phyloP scores from a whole-genome alignment of 2,329 filamentous ascomycete species.

The Chaetomium olivaceum region DNA sequence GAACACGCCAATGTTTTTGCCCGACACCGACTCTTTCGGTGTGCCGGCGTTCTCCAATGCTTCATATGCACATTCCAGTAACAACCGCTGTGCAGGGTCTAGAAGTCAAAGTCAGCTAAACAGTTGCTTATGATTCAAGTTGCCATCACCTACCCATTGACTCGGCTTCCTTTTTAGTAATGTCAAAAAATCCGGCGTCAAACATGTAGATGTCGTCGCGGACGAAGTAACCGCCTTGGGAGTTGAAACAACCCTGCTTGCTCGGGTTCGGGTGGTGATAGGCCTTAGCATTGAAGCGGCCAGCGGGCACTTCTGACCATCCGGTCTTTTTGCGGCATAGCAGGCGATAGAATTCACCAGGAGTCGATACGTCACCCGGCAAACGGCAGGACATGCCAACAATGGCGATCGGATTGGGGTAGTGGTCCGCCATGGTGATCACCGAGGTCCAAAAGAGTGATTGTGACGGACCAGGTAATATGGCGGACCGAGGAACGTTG shows the following conservation, averaged over 20 bases:
- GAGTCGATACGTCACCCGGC: conserved; percentile 35
- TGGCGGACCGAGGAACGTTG: no score
- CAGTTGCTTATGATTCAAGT: background rate
- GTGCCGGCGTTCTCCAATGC: conserved; percentile 40
- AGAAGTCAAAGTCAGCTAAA: background rate
- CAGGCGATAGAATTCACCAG: conserved; percentile 39
- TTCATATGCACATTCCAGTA: conserved; percentile 40
- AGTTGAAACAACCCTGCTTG: conserved; percentile 40
- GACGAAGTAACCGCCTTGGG: conserved; percentile 39
- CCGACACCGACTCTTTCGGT: conserved; percentile 35
- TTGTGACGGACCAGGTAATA: conserved; percentile 1
- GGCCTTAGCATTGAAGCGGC: conserved; percentile 38
- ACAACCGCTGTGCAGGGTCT: conserved; percentile 38
- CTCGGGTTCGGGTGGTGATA: conserved; percentile 40
- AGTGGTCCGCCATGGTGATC: conserved; percentile 18
- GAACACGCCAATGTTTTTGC: conserved; percentile 38
- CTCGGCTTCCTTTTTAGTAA: conserved; percentile 40
- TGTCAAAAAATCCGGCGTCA: conserved; percentile 42
- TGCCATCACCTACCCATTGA: conserved; percentile 37
- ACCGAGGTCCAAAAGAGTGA: conserved; percentile 7
- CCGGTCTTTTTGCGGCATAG: conserved; percentile 35
- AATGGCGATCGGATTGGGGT: conserved; percentile 36
- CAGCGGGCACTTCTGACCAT: conserved; percentile 37
- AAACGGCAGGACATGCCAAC: conserved; percentile 40
- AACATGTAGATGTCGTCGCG: conserved; percentile 36